Conservation (phyloP, 2,329 filamentous ascomycete species). For the Clonostachys sp. region DNA sequence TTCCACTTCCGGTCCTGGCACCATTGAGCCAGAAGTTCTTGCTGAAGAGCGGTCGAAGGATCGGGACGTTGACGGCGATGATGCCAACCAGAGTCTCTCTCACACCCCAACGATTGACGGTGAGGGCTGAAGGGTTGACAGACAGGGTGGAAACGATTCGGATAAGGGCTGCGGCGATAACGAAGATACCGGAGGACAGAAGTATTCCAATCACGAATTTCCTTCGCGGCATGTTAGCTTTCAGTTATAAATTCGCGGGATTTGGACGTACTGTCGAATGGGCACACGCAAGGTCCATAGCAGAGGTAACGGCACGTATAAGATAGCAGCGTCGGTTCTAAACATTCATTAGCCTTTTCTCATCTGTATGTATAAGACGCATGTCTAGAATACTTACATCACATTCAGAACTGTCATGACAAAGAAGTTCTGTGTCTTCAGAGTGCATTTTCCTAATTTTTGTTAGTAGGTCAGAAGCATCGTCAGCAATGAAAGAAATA, state of each 20-base stretch:
- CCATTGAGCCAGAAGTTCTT: neutral
- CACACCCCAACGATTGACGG: constrained; percentile 8
- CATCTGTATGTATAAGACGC: neutral
- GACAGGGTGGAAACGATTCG: constrained; percentile 6
- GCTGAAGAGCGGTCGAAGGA: constrained; percentile 3
- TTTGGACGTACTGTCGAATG: neutral
- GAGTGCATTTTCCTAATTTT: constrained; percentile 8
- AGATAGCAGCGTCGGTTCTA: constrained; percentile 23
- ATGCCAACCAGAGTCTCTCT: constrained; percentile 7
- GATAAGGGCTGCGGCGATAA: constrained; percentile 9
- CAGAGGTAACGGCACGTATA: constrained; percentile 25
- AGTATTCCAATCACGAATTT: constrained; percentile 8
- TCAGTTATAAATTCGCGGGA: neutral
- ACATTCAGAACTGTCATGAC: constrained; percentile 10
- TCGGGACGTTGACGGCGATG: constrained; percentile 4
- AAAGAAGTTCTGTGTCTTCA: constrained; percentile 12
- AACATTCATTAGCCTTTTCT: neutral
- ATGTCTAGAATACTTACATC: neutral
- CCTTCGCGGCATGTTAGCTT: neutral
- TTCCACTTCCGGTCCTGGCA: too few species aligned
- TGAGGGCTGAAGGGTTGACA: constrained; percentile 4
- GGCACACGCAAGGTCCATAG: constrained; percentile 13
- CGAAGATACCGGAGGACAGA: constrained; percentile 9
- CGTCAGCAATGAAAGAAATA: neutral
- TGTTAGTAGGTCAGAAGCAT: too few species aligned